These are phyloP conservation scores for Sarocladiaceae sp. DNA, from an alignment of 2,329 filamentous ascomycete species.

Conservation along the genomic window DNA sequence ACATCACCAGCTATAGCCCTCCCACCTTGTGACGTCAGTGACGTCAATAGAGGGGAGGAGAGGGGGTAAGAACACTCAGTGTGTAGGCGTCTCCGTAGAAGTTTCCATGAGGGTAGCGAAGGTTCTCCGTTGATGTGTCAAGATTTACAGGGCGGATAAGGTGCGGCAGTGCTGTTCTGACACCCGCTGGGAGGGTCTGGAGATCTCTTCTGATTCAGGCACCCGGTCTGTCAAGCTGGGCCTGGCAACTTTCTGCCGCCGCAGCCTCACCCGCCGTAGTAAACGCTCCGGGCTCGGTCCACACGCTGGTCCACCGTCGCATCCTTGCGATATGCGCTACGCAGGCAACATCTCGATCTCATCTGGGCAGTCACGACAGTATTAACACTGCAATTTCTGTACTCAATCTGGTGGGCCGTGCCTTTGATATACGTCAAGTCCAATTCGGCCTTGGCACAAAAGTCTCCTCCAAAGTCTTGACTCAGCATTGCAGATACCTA, in stretches of 20 bases:
- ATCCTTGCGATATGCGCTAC: background rate
- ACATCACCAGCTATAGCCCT: background rate
- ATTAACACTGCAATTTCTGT: background rate
- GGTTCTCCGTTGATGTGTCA: slow-evolving; percentile 1
- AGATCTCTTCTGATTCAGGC: background rate
- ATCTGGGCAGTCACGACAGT: background rate
- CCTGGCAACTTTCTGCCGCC: background rate
- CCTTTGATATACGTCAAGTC: too few relatives aligned
- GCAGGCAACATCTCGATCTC: slow-evolving; percentile 1
- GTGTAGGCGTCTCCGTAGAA: background rate
- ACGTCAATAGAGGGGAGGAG: slow-evolving; percentile 13
- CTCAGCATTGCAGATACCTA: too few relatives aligned
- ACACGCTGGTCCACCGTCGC: background rate
- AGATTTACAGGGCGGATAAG: too few relatives aligned
- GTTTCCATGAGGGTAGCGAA: slow-evolving; percentile 1
- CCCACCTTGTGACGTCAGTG: slow-evolving; percentile 13
- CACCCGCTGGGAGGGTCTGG: background rate
- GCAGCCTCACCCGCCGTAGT: too few relatives aligned
- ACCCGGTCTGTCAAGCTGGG: background rate
- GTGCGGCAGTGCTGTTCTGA: background rate
- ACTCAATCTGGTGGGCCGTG: too few relatives aligned
- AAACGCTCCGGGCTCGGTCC: slow-evolving; percentile 12
- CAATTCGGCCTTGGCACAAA: too few relatives aligned
- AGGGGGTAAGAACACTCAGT: background rate
- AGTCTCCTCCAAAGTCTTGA: background rate